A percentile compares a stretch with the other conserved stretches of the same genome.
Evolutionary conservation across 2,329 filamentous ascomycete genomes (phyloP).

Genomic region (Penicillium sp.): DNA sequence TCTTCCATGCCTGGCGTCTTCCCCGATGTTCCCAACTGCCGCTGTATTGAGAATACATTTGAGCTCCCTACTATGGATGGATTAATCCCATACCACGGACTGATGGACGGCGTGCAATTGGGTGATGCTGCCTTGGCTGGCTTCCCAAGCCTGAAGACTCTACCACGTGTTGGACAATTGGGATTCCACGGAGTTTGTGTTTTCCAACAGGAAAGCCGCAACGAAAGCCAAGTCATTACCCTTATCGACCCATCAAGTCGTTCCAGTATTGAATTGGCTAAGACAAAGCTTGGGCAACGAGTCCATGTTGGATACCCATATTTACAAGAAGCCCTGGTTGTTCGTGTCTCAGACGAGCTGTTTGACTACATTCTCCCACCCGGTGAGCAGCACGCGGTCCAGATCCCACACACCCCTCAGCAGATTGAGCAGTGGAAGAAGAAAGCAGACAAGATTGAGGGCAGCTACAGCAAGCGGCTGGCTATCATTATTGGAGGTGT

Average conservation of each 20-base stretch:
- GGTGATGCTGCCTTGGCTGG: slow-evolving; percentile 83
- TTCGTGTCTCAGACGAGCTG: slow-evolving; percentile 86
- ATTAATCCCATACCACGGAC: slow-evolving; percentile 76
- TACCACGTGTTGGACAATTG: slow-evolving; percentile 78
- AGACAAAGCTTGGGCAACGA: slow-evolving; percentile 76
- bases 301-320: slow-evolving; percentile 95
- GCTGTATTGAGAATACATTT: slow-evolving; percentile 93
- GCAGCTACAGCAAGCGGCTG: slow-evolving; percentile 83
- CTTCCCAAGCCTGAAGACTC: slow-evolving; percentile 84
- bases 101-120: slow-evolving; percentile 81
- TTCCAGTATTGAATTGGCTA: slow-evolving; percentile 70
- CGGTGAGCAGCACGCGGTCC: slow-evolving; percentile 63
- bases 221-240: slow-evolving; percentile 93
- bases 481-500: slow-evolving; percentile 84
- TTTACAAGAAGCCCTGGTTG: slow-evolving; percentile 87
- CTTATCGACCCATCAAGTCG: slow-evolving; percentile 72
- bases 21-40: slow-evolving; percentile 81
- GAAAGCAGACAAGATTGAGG: slow-evolving; percentile 81
- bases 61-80: slow-evolving; percentile 92
- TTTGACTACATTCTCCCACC: slow-evolving; percentile 79
- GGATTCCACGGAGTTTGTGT: slow-evolving; percentile 90
- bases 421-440: slow-evolving; percentile 82
- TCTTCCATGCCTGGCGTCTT: slow-evolving; percentile 89
- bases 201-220: slow-evolving; percentile 92
- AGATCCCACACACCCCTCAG: slow-evolving; percentile 69